Conservation (phyloP, 1,284 basidiomycete genomes). For the Spongiforma sp. region DNA sequence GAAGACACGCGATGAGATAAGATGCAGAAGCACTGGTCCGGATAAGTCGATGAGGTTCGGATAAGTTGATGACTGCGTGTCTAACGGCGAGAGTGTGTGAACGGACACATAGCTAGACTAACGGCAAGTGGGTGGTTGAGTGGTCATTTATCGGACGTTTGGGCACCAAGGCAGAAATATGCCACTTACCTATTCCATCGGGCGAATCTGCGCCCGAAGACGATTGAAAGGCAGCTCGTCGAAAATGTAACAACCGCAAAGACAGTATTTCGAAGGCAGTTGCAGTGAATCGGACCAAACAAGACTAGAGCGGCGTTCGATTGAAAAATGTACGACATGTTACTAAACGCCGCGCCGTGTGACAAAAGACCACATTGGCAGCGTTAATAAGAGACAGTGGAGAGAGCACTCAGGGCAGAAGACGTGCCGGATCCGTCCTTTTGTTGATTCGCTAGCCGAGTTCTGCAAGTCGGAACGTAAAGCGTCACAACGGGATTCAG, state of each 20-base stretch:
- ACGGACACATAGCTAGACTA: conserved; percentile 2
- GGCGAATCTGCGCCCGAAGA: neutral
- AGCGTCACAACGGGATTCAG: too few relatives aligned
- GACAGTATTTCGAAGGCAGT: too few relatives aligned
- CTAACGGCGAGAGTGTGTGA: conserved; percentile 5
- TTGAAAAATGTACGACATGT: too few relatives aligned
- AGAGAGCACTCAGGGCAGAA: too few relatives aligned
- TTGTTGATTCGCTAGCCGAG: conserved; percentile 13
- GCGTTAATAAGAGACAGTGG: too few relatives aligned
- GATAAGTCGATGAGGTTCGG: neutral
- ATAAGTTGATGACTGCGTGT: neutral
- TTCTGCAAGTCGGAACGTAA: conserved; percentile 2
- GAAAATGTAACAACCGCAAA: too few relatives aligned
- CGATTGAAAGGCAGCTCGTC: too few relatives aligned
- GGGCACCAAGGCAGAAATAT: neutral
- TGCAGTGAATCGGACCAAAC: too few relatives aligned
- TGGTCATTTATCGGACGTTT: neutral
- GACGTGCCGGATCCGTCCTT: neutral
- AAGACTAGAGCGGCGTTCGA: too few relatives aligned
- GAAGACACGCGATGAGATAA: conserved; percentile 20
- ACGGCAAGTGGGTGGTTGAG: neutral
- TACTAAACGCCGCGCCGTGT: too few relatives aligned
- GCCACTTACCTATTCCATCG: too few relatives aligned
- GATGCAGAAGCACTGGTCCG: neutral
- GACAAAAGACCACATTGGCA: too few relatives aligned